Evolutionary conservation across 2,329 filamentous ascomycete species (phyloP).

Genomic region (Botrytis deweyae): DNA sequence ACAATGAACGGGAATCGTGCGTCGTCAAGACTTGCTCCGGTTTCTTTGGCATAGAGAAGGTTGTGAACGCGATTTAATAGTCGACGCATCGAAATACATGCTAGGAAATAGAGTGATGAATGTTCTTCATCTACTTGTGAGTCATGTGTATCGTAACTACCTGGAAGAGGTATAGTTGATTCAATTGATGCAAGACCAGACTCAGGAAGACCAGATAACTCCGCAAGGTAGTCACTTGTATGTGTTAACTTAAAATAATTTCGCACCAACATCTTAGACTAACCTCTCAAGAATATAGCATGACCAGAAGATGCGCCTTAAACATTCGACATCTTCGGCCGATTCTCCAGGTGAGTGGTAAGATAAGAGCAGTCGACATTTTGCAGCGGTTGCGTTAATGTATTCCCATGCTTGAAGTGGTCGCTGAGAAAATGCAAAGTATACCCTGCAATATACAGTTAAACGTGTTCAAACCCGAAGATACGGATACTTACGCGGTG

Average conservation of each 20-base stretch:
- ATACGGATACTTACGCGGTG: slow-evolving; percentile 43
- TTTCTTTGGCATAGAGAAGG: slow-evolving; percentile 49
- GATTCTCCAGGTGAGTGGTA: slow-evolving; percentile 43
- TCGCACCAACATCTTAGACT: not conserved
- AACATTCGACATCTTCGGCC: slow-evolving; percentile 47
- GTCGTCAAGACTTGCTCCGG: slow-evolving; percentile 47
- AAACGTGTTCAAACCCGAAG: not conserved
- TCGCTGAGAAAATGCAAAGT: slow-evolving; percentile 51
- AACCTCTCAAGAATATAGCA: slow-evolving; percentile 55
- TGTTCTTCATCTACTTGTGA: slow-evolving; percentile 41
- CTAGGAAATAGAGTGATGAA: slow-evolving; percentile 53
- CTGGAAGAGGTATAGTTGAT: slow-evolving; percentile 50
- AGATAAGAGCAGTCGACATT: slow-evolving; percentile 50
- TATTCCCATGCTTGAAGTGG: slow-evolving; percentile 55
- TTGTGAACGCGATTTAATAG: slow-evolving; percentile 50
- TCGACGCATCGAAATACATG: slow-evolving; percentile 52
- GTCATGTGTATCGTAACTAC: slow-evolving; percentile 48
- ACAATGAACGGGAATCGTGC: slow-evolving; percentile 50
- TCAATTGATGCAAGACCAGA: slow-evolving; percentile 53
- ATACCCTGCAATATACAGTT: slow-evolving; percentile 40
- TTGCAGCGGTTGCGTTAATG: slow-evolving; percentile 49
- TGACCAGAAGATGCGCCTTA: slow-evolving; percentile 54
- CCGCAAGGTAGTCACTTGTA: slow-evolving; percentile 51
- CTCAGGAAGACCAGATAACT: slow-evolving; percentile 50
- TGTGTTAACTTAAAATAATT: not conserved